A percentile compares a stretch with the other conserved stretches of the same genome.
These are phyloP conservation scores for Kazachstania bromeliacearum DNA, from an alignment of 805 yeast genomes.

Conservation along the genomic window DNA sequence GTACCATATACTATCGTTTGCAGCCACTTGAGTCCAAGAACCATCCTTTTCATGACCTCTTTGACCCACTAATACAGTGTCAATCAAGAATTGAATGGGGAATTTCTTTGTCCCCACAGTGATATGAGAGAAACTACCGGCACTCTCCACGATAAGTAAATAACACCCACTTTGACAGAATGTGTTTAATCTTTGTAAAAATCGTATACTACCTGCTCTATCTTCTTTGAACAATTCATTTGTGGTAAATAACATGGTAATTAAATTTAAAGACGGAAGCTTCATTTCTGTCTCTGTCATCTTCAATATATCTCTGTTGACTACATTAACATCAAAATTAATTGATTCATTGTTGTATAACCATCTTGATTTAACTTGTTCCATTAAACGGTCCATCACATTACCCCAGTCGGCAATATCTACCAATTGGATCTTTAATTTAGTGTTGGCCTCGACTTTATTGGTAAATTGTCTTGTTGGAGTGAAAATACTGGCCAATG, in stretches of 20 bases:
- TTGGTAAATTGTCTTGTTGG: slow-evolving; percentile 24
- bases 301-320: slow-evolving; percentile 31
- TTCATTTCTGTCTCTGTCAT: slow-evolving; percentile 19
- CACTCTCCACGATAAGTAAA: slow-evolving; percentile 71
- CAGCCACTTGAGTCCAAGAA: slow-evolving; percentile 55
- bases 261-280: slow-evolving; percentile 34
- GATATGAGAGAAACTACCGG: slow-evolving; percentile 81
- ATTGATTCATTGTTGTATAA: slow-evolving; percentile 31
- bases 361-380: slow-evolving; percentile 45
- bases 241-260: slow-evolving; percentile 75
- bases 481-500: slow-evolving; percentile 48
- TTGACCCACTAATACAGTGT: slow-evolving; percentile 55
- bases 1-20: slow-evolving; percentile 77
- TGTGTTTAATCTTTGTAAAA: slow-evolving; percentile 44
- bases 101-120: slow-evolving; percentile 65
- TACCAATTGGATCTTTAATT: slow-evolving; percentile 45
- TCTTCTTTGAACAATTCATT: slow-evolving; percentile 75
- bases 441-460: slow-evolving; percentile 2
- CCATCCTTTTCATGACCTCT: slow-evolving; percentile 37
- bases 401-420: slow-evolving; percentile 75
- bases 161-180: slow-evolving; percentile 48
- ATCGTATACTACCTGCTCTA: slow-evolving; percentile 47
- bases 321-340: slow-evolving; percentile 28
- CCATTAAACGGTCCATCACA: slow-evolving; percentile 39
- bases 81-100: slow-evolving; percentile 75